Evolutionary conservation across 116 monocot genomes (phyloP), one percentile per base, ranked within the genome.

Genomic region (Posidonia oceanica): DNA sequence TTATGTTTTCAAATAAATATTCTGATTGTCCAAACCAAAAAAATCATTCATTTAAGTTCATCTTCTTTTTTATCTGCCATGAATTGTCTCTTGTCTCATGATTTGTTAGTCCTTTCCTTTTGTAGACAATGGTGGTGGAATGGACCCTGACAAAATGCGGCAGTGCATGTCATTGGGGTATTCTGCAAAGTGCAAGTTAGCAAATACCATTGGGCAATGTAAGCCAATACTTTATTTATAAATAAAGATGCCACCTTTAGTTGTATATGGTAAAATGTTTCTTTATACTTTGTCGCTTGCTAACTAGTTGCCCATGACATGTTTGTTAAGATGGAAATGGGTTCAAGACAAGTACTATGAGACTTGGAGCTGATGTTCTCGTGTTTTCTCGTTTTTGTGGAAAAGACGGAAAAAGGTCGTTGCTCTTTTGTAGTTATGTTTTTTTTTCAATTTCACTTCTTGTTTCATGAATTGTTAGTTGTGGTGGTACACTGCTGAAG

Each of bases 321-420:
- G 39, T 42, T 62, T 61, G 17, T 58, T 72, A 65, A 96, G 94
- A 95, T 81, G 94, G 94, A 69, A 95, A 95, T 84, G 94, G 94
- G 54, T 95, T 95, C 73, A 95, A 95, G 69, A 95, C 94, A 14
- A 95, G 94, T 69, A 95, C 94, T 52, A 95, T 95, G 94, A 88
- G 94, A 76, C 88, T 95, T 64, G 94, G 94, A 18, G 94, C 94
- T 74, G 94, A 95, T 84, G 94, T 84, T 22, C 86, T 95, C 57
- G 94, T 95, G 3, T 97, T 97, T 72, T 89, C 97, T 58, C 83
- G 92, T 66, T 83, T 85, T 73, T 71, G 21, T 67, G 89, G 85
- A 67, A 85, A 85, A 76, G 71, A 79, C 74, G 88, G 86, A 71
- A 85, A 71, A 41, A 64, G 74, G 74, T 74, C 8, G 39, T 15